A percentile compares a stretch with the other conserved stretches of the same genome.
These are phyloP conservation scores for Amorphotheca resinae DNA, from an alignment of 495 filamentous ascomycete genomes.

Conservation along the genomic window DNA sequence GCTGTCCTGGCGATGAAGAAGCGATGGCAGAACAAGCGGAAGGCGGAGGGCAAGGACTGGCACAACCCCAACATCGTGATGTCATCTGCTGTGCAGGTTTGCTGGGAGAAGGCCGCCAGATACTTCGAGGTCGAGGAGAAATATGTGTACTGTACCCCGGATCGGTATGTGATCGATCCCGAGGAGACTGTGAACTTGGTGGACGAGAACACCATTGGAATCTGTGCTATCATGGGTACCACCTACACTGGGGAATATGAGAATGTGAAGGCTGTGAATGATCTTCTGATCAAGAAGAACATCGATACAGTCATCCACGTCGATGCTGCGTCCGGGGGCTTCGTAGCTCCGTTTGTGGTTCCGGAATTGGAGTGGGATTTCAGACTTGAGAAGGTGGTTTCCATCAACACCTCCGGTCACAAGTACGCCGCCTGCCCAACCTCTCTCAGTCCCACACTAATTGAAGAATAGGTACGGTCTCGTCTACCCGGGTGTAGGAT, in stretches of 20 bases:
- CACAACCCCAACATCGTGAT: conserved; percentile 81
- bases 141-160: conserved; percentile 70
- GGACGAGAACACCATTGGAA: conserved; percentile 93
- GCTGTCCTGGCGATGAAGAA: conserved; percentile 89
- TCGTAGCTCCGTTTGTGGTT: conserved; percentile 79
- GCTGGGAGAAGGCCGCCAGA: conserved; percentile 92
- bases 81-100: conserved; percentile 86
- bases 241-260: conserved; percentile 97
- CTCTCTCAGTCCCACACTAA: conserved; percentile 5
- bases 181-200: conserved; percentile 68
- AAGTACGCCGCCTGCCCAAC: conserved; percentile 45
- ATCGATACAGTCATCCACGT: conserved; percentile 82
- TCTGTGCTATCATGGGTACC: conserved; percentile 78
- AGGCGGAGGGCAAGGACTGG: conserved; percentile 60
- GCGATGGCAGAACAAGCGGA: conserved; percentile 77
- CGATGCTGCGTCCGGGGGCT: conserved; percentile 81
- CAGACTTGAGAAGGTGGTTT: conserved; percentile 69
- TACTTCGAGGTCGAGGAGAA: conserved; percentile 92
- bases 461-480: conserved; percentile 27
- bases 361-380: conserved; percentile 82
- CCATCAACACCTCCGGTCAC: conserved; percentile 87
- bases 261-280: conserved; percentile 80
- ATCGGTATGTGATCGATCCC: conserved; percentile 80
- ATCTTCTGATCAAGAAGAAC: conserved; percentile 55
- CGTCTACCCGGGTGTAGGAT: conserved; percentile 85